Conservation (phyloP, 768 basidiomycete species). For the Russula foetens region DNA sequence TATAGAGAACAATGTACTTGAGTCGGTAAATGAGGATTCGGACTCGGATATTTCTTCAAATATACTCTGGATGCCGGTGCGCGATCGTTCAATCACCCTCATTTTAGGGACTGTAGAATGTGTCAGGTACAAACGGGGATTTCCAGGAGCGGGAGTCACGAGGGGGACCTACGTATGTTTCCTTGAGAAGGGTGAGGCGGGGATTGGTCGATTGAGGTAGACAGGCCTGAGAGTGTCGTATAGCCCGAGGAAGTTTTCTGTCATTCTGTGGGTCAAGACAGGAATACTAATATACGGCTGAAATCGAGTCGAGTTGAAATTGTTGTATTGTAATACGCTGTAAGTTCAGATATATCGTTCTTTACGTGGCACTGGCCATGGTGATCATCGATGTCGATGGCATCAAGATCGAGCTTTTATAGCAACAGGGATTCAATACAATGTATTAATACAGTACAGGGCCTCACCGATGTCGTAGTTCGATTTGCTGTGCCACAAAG, state of each 20-base stretch:
- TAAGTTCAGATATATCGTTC: neutral
- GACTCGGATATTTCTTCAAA: neutral
- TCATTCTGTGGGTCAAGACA: neutral
- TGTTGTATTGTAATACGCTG: neutral
- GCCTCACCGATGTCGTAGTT: too few species aligned
- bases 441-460: too few species aligned
- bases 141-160: too few species aligned
- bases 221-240: neutral
- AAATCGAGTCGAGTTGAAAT: neutral
- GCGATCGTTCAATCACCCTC: neutral
- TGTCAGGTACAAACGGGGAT: too few species aligned
- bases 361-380: too few species aligned
- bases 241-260: too few species aligned
- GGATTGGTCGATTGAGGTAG: neutral
- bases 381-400: too few species aligned
- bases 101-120: neutral
- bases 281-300: neutral
- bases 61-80: neutral
- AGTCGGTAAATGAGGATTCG: slow-evolving; percentile 1
- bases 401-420: too few species aligned
- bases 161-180: neutral
- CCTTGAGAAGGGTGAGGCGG: neutral
- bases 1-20: slow-evolving; percentile 1
- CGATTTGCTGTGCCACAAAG: neutral
- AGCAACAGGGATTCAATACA: too few species aligned